Evolutionary conservation across 2,329 filamentous ascomycete species (phyloP).

Genomic region (Penicillium sp.): DNA sequence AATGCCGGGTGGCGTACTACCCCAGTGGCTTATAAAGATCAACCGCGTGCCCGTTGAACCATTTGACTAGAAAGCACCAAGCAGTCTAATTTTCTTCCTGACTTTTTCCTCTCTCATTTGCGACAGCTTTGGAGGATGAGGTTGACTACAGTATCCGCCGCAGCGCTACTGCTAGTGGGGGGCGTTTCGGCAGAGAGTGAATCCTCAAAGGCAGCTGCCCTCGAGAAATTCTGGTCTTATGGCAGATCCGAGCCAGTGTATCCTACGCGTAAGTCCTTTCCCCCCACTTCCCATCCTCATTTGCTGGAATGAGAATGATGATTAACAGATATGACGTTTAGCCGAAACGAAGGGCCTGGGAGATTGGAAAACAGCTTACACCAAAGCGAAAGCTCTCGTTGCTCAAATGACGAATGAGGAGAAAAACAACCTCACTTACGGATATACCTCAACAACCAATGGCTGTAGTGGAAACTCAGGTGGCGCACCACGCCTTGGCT

Average conservation of each 20-base stretch:
- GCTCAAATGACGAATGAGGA: conserved; percentile 20
- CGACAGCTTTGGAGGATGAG: not conserved
- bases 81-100: not conserved
- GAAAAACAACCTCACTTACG: conserved; percentile 23
- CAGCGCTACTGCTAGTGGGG: not conserved
- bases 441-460: conserved; percentile 4
- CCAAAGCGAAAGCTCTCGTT: conserved; percentile 17
- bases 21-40: no score
- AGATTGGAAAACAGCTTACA: conserved; percentile 18
- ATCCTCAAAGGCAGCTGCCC: not conserved
- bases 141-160: not conserved
- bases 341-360: conserved; percentile 12
- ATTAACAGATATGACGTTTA: not conserved
- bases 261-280: conserved; percentile 14
- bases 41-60: no score
- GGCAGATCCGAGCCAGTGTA: conserved; percentile 19
- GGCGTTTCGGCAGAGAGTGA: not conserved
- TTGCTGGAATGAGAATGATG: not conserved
- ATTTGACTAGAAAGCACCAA: not conserved
- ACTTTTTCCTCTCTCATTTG: not conserved
- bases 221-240: conserved; percentile 12
- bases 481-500: conserved; percentile 30
- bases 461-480: conserved; percentile 17
- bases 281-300: no score
- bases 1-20: no score